Evolutionary conservation across 2,329 filamentous ascomycete species (phyloP).

Genomic region (Fusarium lateritium): DNA sequence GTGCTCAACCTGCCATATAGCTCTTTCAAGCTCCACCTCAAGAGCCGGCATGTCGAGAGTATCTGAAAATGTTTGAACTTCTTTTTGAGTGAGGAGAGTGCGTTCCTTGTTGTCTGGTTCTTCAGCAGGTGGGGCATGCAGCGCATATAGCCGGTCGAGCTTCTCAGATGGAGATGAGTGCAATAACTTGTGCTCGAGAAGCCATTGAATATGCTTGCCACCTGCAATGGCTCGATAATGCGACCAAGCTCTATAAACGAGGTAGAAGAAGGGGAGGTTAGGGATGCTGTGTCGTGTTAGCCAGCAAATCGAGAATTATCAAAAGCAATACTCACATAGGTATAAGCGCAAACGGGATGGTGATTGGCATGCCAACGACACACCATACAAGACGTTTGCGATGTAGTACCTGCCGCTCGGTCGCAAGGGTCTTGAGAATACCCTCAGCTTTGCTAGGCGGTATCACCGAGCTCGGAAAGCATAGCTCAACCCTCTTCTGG

Average conservation of each 20-base stretch:
- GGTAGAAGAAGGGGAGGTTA: constrained; percentile 97
- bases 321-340: constrained; percentile 78
- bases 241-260: constrained; percentile 91
- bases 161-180: constrained; percentile 74
- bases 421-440: constrained; percentile 80
- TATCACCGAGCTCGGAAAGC: constrained; percentile 82
- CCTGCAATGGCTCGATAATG: constrained; percentile 90
- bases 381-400: constrained; percentile 84
- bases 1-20: constrained; percentile 79
- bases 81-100: constrained; percentile 63
- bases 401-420: constrained; percentile 85
- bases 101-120: constrained; percentile 51
- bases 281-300: constrained; percentile 73
- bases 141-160: constrained; percentile 81
- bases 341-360: constrained; percentile 84
- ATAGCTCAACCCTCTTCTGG: constrained; percentile 77
- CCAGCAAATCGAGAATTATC: neutral
- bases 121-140: constrained; percentile 54
- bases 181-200: constrained; percentile 81
- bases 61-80: constrained; percentile 72
- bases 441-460: constrained; percentile 72
- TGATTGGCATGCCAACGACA: constrained; percentile 85
- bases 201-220: constrained; percentile 86
- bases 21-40: constrained; percentile 80
- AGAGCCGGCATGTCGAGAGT: constrained; percentile 78